phyloP scores from a whole-genome alignment of 805 yeast species.

The Clavispora carvajalis region DNA sequence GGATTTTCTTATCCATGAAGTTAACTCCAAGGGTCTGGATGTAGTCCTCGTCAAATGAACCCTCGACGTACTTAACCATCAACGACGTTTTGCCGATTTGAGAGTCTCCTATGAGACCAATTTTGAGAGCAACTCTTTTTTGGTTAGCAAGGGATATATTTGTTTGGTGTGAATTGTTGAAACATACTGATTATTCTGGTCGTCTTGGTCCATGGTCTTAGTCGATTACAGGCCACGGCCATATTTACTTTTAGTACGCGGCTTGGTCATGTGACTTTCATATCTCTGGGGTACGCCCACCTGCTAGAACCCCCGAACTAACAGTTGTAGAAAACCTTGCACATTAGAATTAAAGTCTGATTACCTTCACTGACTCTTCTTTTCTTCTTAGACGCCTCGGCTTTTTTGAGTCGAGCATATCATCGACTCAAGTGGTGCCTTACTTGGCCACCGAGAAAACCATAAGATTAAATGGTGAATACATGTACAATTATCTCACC shows the following conservation, averaged over 20 bases:
- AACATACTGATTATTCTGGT: conserved; percentile 37
- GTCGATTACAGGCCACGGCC: not conserved
- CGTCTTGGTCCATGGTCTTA: conserved; percentile 17
- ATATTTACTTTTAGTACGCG: not conserved
- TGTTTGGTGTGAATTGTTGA: not conserved
- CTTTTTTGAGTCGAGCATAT: too few species aligned
- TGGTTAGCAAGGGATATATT: conserved; percentile 17
- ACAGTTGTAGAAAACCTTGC: too few species aligned
- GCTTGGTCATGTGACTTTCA: not conserved
- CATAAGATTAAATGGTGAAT: too few species aligned
- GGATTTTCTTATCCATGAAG: conserved; percentile 85
- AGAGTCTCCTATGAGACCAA: conserved; percentile 92
- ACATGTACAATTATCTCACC: too few species aligned
- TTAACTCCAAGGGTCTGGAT: conserved; percentile 94
- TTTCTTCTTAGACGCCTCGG: too few species aligned
- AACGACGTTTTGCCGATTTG: conserved; percentile 93
- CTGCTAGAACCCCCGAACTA: too few species aligned
- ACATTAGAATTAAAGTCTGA: too few species aligned
- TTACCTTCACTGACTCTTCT: too few species aligned
- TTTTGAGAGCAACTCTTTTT: conserved; percentile 62
- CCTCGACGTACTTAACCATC: conserved; percentile 97
- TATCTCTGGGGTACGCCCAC: not conserved
- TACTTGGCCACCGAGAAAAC: too few species aligned
- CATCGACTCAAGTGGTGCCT: too few species aligned
- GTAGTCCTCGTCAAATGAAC: conserved; percentile 84